These are phyloP conservation scores for Colletotrichum chrysophilum DNA, from an alignment of 2,329 filamentous ascomycete genomes.

Conservation along the genomic window DNA sequence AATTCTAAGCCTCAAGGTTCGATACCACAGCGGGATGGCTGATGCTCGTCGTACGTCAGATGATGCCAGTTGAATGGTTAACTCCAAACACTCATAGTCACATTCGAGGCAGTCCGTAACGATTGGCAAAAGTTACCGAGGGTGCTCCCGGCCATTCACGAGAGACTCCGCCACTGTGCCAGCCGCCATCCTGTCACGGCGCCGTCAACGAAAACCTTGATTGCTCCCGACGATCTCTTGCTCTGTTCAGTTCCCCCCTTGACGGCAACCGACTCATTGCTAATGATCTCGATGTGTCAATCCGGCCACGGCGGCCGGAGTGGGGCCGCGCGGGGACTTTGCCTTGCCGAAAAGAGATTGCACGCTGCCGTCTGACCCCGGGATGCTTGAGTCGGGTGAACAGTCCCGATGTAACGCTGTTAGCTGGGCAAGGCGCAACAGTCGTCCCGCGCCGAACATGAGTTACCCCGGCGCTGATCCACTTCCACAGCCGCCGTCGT, in stretches of 20 bases:
- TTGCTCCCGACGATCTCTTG: background rate
- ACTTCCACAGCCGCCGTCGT: background rate
- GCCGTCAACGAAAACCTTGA: background rate
- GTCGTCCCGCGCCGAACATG: slow-evolving; percentile 2
- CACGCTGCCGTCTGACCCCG: background rate
- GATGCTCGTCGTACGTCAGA: slow-evolving; percentile 5
- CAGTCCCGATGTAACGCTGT: background rate
- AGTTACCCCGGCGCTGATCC: slow-evolving; percentile 9
- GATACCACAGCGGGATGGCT: background rate
- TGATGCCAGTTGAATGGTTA: background rate
- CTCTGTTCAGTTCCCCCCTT: background rate
- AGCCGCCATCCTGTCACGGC: background rate
- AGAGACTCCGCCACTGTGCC: background rate
- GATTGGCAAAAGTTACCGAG: slow-evolving; percentile 1
- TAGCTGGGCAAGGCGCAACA: slow-evolving; percentile 7
- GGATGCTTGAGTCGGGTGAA: background rate
- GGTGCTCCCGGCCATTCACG: background rate
- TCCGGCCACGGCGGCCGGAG: background rate
- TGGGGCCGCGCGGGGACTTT: background rate
- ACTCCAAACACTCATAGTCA: background rate
- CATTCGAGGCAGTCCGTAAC: slow-evolving; percentile 7
- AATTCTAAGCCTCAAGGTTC: background rate
- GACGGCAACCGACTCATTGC: background rate
- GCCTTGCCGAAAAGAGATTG: background rate
- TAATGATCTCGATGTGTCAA: background rate